These are phyloP conservation scores for Aspergillus avenaceus DNA, from an alignment of 495 filamentous ascomycete genomes.

Conservation along the genomic window DNA sequence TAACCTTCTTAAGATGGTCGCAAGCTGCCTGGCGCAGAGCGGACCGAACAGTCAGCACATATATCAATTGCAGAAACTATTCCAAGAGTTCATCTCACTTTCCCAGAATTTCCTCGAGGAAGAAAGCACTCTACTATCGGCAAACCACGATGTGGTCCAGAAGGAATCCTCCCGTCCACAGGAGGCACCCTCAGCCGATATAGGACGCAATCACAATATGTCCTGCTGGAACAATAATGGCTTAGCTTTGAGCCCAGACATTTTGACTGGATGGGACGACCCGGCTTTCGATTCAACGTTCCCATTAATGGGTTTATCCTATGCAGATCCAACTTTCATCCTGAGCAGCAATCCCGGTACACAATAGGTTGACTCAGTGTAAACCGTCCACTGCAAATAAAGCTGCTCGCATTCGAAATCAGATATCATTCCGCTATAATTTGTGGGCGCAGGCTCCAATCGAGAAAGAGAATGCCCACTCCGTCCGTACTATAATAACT, in stretches of 20 bases:
- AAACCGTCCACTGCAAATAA: background rate
- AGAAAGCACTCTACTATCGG: background rate
- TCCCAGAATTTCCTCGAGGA: conserved; percentile 5
- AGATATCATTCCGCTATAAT: no score
- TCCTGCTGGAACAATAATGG: background rate
- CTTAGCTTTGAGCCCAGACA: background rate
- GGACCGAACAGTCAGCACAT: conserved; percentile 13
- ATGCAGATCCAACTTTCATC: background rate
- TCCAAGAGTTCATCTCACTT: conserved; percentile 12
- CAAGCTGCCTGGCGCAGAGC: conserved; percentile 9
- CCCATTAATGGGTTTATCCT: background rate
- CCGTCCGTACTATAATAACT: no score
- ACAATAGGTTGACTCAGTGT: background rate
- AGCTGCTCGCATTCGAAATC: no score
- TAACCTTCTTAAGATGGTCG: conserved; percentile 13
- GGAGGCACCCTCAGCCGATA: background rate
- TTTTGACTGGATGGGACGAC: background rate
- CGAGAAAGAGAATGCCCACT: no score
- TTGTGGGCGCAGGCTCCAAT: no score
- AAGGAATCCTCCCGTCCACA: background rate
- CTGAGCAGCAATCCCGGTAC: background rate
- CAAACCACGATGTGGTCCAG: background rate
- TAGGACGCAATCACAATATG: background rate
- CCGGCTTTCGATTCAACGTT: background rate
- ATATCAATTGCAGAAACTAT: conserved; percentile 9